Percentiles rank a stretch among this genome's conserved stretches.
These are phyloP conservation scores for Trichoderma pleuroti DNA, from an alignment of 2,329 filamentous ascomycete species.

Conservation along the genomic window DNA sequence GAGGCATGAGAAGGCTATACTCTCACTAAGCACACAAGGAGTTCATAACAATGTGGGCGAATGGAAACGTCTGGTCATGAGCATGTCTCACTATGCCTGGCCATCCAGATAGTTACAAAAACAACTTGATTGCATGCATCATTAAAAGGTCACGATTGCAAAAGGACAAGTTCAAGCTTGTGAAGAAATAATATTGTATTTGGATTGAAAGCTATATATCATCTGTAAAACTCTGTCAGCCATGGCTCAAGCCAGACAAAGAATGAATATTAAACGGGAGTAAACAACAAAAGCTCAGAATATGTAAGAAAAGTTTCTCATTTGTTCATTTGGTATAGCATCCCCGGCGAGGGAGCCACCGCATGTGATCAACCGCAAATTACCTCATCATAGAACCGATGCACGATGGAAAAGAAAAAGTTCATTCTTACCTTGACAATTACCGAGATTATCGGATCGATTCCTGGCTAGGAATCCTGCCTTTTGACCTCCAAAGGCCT, in stretches of 20 bases:
- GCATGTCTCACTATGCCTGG: not conserved
- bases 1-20: not conserved
- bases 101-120: not conserved
- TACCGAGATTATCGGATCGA: not conserved
- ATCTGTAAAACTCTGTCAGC: slow-evolving; percentile 9
- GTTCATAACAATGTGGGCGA: not conserved
- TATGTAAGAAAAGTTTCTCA: slow-evolving; percentile 99
- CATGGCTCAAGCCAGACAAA: not conserved
- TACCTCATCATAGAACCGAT: slow-evolving; percentile 71
- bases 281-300: slow-evolving; percentile 62
- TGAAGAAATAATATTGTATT: not conserved
- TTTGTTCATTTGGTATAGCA: slow-evolving; percentile 69
- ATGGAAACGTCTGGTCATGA: not conserved
- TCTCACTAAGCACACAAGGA: not conserved
- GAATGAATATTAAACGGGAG: slow-evolving; percentile 24
- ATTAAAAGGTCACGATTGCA: not conserved
- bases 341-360: slow-evolving; percentile 89
- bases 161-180: not conserved
- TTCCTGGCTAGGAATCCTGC: not conserved
- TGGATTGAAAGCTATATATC: not conserved
- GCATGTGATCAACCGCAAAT: slow-evolving; percentile 96
- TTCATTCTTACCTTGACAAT: slow-evolving; percentile 29
- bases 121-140: not conserved
- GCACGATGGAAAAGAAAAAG: slow-evolving; percentile 16
- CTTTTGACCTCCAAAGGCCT: not conserved